Base-by-base conservation (phyloP, 306 rosid genomes). In the Cucurbita pepo region DNA sequence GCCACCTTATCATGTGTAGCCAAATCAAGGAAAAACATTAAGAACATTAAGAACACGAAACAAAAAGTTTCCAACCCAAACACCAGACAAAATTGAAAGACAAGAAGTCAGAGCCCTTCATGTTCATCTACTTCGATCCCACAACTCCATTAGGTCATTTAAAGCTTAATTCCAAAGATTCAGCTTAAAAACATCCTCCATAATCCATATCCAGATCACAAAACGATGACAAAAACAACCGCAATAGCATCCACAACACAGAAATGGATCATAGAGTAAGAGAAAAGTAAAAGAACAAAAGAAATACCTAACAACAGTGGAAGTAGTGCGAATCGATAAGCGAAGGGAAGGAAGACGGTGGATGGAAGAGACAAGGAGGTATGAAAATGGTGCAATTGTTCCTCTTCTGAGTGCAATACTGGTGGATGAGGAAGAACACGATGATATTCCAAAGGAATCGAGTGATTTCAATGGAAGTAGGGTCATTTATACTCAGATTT, bases 371-470 rank as follows among this genome's bases (percentile, higher is more conserved):
- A 47, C 25, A 48, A 69, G 57, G 58, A 69, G 73, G 15, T 51
- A 25, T 0, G 73, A 48, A 47, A 69, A 69, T 48, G 73, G 57
- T 8, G 73, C 6, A 25, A 69, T 13, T 0, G 73, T 8, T 47
- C 38, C 43, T 69, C 73, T 69, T 69, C 57, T 47, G 13, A 69
- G 57, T 69, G 57, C 57, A 48, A 14, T 3, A 15, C 14, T 69
- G 25, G 73, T 0, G 73, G 56, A 67, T 25, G 75, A 71, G 13
- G n/a, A n/a, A n/a, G n/a, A n/a, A n/a, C n/a, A n/a, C n/a, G 75
- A 41, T 64, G 71, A 53, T 37, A 6, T 10, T 16, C 51, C 34
- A 13, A 71, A 71, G 22, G 75, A 36, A 9, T 34, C 75, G n/a
- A 53, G 51, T 37, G 75, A 71, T 36, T 71, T 52, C 5, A 71